Conservation (phyloP, 1,139 yeast genomes). For the Citeromyces hawaiiensis region DNA sequence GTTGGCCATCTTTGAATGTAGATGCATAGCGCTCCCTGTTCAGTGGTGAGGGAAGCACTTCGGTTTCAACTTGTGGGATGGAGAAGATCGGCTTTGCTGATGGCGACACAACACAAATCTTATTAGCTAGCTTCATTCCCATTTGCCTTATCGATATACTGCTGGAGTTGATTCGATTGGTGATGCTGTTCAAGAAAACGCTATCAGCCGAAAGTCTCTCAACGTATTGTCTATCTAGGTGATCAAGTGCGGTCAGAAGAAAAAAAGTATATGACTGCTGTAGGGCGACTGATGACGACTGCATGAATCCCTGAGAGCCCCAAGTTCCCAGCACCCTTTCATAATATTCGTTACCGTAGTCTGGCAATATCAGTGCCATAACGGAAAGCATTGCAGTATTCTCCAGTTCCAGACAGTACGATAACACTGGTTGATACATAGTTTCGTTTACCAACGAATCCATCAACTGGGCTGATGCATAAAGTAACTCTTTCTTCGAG, state of each 20-base stretch:
- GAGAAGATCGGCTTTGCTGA: slow-evolving; percentile 12
- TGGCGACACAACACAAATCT: slow-evolving; percentile 7
- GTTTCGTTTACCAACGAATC: background rate
- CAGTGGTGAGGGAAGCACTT: background rate
- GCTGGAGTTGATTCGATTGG: slow-evolving; percentile 15
- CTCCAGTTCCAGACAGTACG: background rate
- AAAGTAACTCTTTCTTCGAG: background rate
- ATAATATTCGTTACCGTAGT: background rate
- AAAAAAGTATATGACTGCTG: slow-evolving; percentile 9
- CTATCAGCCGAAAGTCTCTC: slow-evolving; percentile 8
- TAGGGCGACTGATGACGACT: slow-evolving; percentile 4
- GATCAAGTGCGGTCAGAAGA: slow-evolving; percentile 8
- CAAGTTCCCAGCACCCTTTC: background rate
- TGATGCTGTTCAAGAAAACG: slow-evolving; percentile 12
- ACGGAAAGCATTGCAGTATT: background rate
- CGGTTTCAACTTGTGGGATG: slow-evolving; percentile 8
- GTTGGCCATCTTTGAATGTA: background rate
- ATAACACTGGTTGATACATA: background rate
- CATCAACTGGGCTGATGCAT: background rate
- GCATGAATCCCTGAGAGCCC: slow-evolving; percentile 2
- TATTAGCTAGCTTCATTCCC: slow-evolving; percentile 18
- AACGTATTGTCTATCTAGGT: slow-evolving; percentile 4
- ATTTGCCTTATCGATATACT: slow-evolving; percentile 9
- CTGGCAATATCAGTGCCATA: background rate
- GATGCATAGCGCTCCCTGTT: background rate